These are phyloP conservation scores for Xerocomus spinulosus DNA, from an alignment of 768 basidiomycete species.

Conservation along the genomic window DNA sequence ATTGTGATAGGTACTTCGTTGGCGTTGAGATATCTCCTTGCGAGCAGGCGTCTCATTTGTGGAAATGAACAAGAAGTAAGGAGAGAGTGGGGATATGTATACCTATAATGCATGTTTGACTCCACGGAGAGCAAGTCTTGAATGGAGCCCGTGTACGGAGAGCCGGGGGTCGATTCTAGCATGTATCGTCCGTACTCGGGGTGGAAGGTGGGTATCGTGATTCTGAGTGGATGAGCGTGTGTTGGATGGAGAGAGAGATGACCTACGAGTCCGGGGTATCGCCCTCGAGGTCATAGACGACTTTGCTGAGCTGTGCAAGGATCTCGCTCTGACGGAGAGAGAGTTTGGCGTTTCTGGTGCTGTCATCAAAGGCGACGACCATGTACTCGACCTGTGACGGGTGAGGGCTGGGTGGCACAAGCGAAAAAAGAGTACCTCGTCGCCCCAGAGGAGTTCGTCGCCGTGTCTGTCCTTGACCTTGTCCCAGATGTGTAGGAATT, in stretches of 20 bases:
- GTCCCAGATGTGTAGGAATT: slow-evolving; percentile 93
- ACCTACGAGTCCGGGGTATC: slow-evolving; percentile 52
- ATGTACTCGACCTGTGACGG: slow-evolving; percentile 84
- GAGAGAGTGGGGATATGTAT: neutral
- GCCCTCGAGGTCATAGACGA: slow-evolving; percentile 61
- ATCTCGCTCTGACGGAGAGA: slow-evolving; percentile 97
- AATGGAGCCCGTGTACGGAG: slow-evolving; percentile 87
- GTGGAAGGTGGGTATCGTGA: slow-evolving; percentile 85
- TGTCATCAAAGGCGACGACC: slow-evolving; percentile 81
- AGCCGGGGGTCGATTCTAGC: slow-evolving; percentile 96
- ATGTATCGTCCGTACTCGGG: slow-evolving; percentile 99
- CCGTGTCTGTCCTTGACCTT: slow-evolving; percentile 85
- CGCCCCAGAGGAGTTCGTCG: slow-evolving; percentile 95
- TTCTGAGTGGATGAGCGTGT: slow-evolving; percentile 40
- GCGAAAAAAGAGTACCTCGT: slow-evolving; percentile 63
- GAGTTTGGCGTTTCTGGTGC: slow-evolving; percentile 73
- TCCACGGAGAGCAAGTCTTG: slow-evolving; percentile 87
- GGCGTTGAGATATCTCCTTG: slow-evolving; percentile 72
- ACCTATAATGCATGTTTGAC: slow-evolving; percentile 93
- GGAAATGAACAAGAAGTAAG: slow-evolving; percentile 5
- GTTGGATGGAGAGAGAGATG: neutral
- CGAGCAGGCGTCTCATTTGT: slow-evolving; percentile 68
- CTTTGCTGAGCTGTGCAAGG: slow-evolving; percentile 66
- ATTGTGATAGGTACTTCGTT: slow-evolving; percentile 91
- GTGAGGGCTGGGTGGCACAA: slow-evolving; percentile 10